Evolutionary conservation across 2,329 filamentous ascomycete species (phyloP).

Genomic region (Lachnellula arida): DNA sequence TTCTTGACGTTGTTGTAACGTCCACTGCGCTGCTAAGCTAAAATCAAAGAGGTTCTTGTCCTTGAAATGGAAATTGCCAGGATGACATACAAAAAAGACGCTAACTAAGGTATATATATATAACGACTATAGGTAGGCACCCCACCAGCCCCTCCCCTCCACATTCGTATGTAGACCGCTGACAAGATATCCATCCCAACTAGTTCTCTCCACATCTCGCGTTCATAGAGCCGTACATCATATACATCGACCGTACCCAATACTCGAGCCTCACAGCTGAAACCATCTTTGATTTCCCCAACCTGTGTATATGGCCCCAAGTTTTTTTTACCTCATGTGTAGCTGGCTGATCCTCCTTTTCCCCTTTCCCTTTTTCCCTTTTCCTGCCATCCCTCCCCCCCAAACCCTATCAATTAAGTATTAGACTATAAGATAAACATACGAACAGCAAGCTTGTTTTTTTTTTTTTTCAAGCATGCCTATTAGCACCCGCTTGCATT

Average conservation of each 20-base stretch:
- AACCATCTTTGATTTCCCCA: neutral
- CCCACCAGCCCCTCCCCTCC: neutral
- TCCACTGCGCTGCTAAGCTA: too few species aligned
- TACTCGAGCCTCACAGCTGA: neutral
- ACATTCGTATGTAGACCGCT: neutral
- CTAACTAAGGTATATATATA: neutral
- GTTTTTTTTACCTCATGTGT: too few species aligned
- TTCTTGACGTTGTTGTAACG: too few species aligned
- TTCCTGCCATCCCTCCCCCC: neutral
- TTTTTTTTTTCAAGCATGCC: slow-evolving; percentile 7
- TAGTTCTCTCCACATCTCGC: neutral
- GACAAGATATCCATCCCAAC: neutral
- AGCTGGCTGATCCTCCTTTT: neutral
- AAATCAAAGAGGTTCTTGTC: too few species aligned
- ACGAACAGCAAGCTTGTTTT: neutral
- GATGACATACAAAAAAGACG: neutral
- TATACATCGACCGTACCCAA: neutral
- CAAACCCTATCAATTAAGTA: neutral
- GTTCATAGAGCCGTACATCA: neutral
- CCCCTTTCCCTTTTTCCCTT: neutral
- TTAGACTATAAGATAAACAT: slow-evolving; percentile 2
- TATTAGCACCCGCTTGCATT: slow-evolving; percentile 54
- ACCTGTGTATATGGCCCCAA: neutral
- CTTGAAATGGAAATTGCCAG: too few species aligned
- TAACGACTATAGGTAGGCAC: too few species aligned